Conservation (phyloP, 2,329 filamentous ascomycete species). For the Paracorniculantispora psalliotae region DNA sequence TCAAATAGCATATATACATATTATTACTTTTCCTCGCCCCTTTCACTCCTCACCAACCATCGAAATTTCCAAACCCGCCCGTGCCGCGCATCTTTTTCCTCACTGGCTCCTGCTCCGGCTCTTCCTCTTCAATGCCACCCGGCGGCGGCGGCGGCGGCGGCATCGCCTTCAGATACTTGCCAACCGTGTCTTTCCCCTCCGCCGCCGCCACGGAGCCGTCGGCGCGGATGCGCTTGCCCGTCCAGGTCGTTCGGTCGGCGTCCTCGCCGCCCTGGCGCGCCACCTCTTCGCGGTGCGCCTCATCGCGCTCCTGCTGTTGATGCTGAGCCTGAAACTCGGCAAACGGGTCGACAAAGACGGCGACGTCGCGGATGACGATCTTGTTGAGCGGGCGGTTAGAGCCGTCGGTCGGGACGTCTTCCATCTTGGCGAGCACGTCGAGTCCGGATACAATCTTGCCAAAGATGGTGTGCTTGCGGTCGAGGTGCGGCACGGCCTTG, state of each 20-base stretch:
- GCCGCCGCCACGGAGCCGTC: constrained; percentile 53
- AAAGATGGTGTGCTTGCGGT: constrained; percentile 97
- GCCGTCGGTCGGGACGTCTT: constrained; percentile 70
- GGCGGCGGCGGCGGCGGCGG: constrained; percentile 23
- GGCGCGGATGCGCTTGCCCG: constrained; percentile 77
- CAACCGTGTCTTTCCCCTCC: constrained; percentile 47
- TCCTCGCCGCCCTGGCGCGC: constrained; percentile 66
- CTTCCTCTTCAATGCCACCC: constrained; percentile 35
- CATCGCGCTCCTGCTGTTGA: constrained; percentile 54
- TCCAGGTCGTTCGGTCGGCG: constrained; percentile 92
- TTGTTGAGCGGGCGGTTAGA: constrained; percentile 70
- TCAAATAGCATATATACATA: not conserved
- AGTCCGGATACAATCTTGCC: constrained; percentile 75
- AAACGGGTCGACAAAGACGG: constrained; percentile 90
- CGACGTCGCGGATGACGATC: constrained; percentile 75
- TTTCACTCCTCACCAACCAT: constrained; percentile 69
- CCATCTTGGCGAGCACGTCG: constrained; percentile 68
- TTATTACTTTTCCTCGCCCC: not conserved
- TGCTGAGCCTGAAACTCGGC: constrained; percentile 83
- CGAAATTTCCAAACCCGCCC: constrained; percentile 90
- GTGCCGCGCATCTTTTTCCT: constrained; percentile 72
- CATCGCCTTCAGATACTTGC: constrained; percentile 75
- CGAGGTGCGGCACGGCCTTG: constrained; percentile 75
- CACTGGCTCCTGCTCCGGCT: constrained; percentile 59
- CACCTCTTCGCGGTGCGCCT: constrained; percentile 57